Conservation (phyloP, 805 yeast species). For the Kodamaea leandrae region DNA sequence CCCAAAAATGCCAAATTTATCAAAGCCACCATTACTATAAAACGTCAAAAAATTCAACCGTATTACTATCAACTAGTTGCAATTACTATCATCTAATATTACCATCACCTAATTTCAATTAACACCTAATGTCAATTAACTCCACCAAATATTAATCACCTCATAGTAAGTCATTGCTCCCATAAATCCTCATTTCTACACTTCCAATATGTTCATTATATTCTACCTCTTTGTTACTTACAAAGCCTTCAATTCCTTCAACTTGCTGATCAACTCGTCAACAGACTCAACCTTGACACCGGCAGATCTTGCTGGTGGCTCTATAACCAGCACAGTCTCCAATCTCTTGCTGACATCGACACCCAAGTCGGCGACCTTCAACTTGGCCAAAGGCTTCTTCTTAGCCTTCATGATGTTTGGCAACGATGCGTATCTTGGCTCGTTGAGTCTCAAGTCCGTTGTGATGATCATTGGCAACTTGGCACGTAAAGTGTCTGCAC, state of each 20-base stretch:
- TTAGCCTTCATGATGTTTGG: slow-evolving; percentile 98
- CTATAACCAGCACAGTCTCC: slow-evolving; percentile 69
- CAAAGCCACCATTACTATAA: too few relatives aligned
- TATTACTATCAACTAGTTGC: too few relatives aligned
- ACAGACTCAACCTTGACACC: slow-evolving; percentile 80
- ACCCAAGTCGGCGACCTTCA: slow-evolving; percentile 64
- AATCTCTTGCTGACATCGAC: slow-evolving; percentile 62
- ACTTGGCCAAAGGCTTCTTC: slow-evolving; percentile 82
- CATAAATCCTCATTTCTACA: too few relatives aligned
- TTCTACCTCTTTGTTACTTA: background rate
- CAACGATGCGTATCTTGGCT: slow-evolving; percentile 92
- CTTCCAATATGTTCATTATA: background rate
- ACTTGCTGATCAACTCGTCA: slow-evolving; percentile 75
- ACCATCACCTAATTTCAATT: too few relatives aligned
- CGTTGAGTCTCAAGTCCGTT: slow-evolving; percentile 90
- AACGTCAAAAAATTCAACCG: too few relatives aligned
- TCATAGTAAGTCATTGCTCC: too few relatives aligned
- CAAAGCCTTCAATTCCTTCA: slow-evolving; percentile 69
- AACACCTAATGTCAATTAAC: too few relatives aligned
- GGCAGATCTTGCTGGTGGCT: slow-evolving; percentile 79
- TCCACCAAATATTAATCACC: too few relatives aligned
- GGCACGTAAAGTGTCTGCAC: slow-evolving; percentile 78
- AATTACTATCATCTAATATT: too few relatives aligned
- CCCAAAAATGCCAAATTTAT: too few relatives aligned
- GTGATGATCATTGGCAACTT: slow-evolving; percentile 83